A percentile compares a stretch with the other conserved stretches of the same genome.
phyloP scores from a whole-genome alignment of 345 rosid genomes.

The Eucalyptus tenuipes region DNA sequence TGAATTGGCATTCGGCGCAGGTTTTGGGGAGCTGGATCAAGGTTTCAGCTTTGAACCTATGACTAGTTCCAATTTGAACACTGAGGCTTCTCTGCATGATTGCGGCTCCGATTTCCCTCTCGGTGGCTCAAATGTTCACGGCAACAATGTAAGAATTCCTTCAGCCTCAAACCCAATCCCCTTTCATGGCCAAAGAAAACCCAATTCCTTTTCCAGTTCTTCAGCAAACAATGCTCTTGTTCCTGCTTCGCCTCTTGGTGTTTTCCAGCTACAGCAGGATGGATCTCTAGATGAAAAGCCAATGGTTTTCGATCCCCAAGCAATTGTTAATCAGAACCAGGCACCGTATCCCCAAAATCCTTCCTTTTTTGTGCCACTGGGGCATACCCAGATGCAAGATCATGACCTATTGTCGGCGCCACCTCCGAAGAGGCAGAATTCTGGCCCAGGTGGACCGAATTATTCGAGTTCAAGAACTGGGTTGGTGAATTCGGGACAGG shows the following conservation, averaged over 20 bases:
- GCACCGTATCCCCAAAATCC: neutral
- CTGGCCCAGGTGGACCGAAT: conserved; percentile 14
- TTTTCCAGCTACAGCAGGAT: conserved; percentile 13
- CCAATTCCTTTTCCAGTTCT: neutral
- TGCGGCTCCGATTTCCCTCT: neutral
- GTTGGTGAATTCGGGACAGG: neutral
- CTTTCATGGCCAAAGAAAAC: neutral
- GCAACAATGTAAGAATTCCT: neutral
- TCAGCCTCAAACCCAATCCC: neutral
- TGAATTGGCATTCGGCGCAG: neutral
- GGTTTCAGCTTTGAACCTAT: neutral
- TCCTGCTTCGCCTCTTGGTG: neutral
- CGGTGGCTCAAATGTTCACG: neutral
- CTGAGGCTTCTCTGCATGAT: neutral
- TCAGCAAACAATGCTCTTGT: neutral
- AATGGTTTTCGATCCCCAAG: conserved; percentile 10
- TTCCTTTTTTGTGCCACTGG: neutral
- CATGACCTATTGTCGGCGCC: conserved; percentile 18
- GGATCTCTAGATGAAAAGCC: conserved; percentile 20
- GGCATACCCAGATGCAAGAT: conserved; percentile 2
- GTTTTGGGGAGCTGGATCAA: neutral
- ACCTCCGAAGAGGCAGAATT: conserved; percentile 28
- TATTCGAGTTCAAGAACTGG: conserved; percentile 2
- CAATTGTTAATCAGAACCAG: conserved; percentile 23
- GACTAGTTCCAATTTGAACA: neutral